Evolutionary conservation across 208 protist genomes (phyloP).

Genomic region (Leishmania guyanensis): DNA sequence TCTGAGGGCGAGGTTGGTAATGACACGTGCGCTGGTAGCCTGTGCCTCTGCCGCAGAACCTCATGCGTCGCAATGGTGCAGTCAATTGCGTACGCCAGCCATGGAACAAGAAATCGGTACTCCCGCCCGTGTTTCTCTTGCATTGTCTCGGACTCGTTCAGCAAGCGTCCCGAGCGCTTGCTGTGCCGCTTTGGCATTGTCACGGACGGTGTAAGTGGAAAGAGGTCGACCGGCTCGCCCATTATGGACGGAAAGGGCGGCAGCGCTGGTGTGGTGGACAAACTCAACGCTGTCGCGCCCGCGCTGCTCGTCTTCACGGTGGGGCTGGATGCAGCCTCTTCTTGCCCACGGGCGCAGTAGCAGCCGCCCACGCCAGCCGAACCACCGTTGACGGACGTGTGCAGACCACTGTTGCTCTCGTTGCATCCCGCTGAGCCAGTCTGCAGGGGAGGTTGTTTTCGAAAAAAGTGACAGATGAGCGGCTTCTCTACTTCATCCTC

Average conservation of each 20-base stretch:
- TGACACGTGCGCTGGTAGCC: slow-evolving; percentile 17
- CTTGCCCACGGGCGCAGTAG: background rate
- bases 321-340: background rate
- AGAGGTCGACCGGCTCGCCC: slow-evolving; percentile 28
- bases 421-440: background rate
- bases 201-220: slow-evolving; percentile 45
- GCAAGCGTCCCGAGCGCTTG: slow-evolving; percentile 38
- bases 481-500: slow-evolving; percentile 26
- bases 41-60: slow-evolving; percentile 16
- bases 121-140: slow-evolving; percentile 73
- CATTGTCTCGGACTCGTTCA: slow-evolving; percentile 71
- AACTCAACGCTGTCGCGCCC: background rate
- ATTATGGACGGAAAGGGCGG: slow-evolving; percentile 13
- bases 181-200: slow-evolving; percentile 36
- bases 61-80: slow-evolving; percentile 54
- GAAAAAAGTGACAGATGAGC: slow-evolving; percentile 36
- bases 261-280: background rate
- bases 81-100: slow-evolving; percentile 50
- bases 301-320: background rate
- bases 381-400: background rate
- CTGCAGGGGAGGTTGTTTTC: background rate
- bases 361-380: background rate
- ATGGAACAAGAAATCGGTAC: slow-evolving; percentile 64
- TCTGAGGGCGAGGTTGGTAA: background rate
- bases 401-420: background rate